Base-by-base conservation (phyloP, 192 early-diverging fungal species). In the Umbelopsis ramanniana region DNA sequence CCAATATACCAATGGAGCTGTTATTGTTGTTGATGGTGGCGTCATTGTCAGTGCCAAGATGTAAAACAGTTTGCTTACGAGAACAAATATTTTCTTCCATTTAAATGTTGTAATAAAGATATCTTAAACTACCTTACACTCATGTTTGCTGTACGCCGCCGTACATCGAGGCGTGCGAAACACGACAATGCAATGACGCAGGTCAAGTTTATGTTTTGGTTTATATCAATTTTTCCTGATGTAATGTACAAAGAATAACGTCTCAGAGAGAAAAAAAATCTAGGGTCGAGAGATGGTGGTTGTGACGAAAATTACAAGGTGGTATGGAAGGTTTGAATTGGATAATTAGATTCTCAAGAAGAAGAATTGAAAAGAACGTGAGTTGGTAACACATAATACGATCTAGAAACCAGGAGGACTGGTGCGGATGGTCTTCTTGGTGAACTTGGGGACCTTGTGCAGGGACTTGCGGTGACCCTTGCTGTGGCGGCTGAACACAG, bases 371-470 rank as follows among this genome's bases (percentile, higher is more conserved):
- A 4, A 43, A 50, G 6, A 17, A n/a, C 5, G 17, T 50, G 48
- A 9, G 47, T 48, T 4, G 47, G 4, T 43, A 43, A 43, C 40
- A 43, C 40, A 12, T 54, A 9, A 14, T 17, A 29, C 29, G 21
- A 33, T 43, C 68, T 86, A 91, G 72, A 94, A 92, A 50, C 90
- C 91, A 46, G 79, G 72, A 21, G 93, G 93, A 53, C 87, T 88
- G 10, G 90, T 91, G 47, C 93, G 87, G 33, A 90, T 84, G 17
- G 92, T 86, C 46, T 87, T 86, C 77, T 93, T 93, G 37, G 93
- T 93, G 77, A 95, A 95, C 70, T 95, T 89, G 66, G 92, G 93
- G 12, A 95, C 92, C 77, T 91, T 90, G 83, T 95, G 93, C 19
- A 93, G 79, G 67, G 89, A 88, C 83, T 95, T 95, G 69, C 91